Percentiles rank a stretch among this genome's conserved stretches.
phyloP scores from a whole-genome alignment of 140 eudicot species.

The Ambrosia hybrid region DNA sequence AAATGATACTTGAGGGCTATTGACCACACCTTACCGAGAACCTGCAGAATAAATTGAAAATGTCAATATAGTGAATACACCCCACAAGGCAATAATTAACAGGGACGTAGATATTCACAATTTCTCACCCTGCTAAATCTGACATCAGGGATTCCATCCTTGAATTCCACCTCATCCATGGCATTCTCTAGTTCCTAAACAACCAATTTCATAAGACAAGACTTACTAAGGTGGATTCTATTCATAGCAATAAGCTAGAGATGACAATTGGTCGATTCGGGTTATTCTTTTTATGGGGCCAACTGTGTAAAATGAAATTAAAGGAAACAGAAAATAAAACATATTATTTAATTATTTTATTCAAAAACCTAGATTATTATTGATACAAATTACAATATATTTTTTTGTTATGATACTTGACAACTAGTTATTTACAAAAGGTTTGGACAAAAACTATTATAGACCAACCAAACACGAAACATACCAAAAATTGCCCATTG shows the following conservation, averaged over 20 bases:
- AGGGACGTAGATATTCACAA: constrained; percentile 11
- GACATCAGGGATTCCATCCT: constrained; percentile 82
- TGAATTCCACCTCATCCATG: constrained; percentile 65
- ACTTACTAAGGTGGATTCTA: constrained; percentile 11
- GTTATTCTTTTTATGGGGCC: constrained; percentile 1
- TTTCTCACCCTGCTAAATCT: constrained; percentile 88
- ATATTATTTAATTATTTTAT: not conserved
- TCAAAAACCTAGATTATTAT: not conserved
- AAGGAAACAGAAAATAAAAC: not conserved
- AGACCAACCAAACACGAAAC: not conserved
- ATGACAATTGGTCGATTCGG: not conserved
- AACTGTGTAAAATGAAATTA: not conserved
- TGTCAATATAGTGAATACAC: constrained; percentile 29
- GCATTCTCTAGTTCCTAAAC: constrained; percentile 84
- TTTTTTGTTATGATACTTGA: not conserved
- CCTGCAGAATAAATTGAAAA: constrained; percentile 42
- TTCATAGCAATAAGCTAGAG: constrained; percentile 19
- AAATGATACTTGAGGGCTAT: constrained; percentile 83
- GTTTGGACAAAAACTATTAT: not conserved
- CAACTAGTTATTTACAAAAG: not conserved
- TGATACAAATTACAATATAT: not conserved
- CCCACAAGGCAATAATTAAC: not conserved
- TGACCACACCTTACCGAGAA: constrained; percentile 76
- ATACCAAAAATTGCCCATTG: not conserved
- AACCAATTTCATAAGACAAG: constrained; percentile 23